A percentile compares a stretch with the other conserved stretches of the same genome.
Evolutionary conservation across 352 stramenopile genomes (phyloP).

Genomic region (Discostella stelligera): DNA sequence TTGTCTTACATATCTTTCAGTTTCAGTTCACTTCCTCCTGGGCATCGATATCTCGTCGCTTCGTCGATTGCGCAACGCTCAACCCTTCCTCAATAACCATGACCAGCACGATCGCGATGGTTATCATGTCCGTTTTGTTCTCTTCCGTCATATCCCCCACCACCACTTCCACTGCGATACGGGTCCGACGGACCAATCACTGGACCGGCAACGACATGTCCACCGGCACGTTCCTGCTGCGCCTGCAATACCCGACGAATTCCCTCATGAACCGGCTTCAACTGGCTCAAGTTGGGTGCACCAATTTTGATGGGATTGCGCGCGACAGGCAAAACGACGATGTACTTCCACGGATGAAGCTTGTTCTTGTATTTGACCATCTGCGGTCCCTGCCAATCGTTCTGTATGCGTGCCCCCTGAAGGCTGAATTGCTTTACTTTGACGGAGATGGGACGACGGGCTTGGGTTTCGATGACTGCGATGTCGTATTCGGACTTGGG

Average conservation of each 20-base stretch:
- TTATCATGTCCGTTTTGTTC: background rate
- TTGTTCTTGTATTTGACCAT: constrained; percentile 85
- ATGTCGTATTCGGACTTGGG: constrained; percentile 80
- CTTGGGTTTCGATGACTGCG: constrained; percentile 83
- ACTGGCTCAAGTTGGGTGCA: constrained; percentile 69
- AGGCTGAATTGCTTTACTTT: constrained; percentile 84
- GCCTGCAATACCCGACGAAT: constrained; percentile 72
- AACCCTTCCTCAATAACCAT: background rate
- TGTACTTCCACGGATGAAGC: constrained; percentile 81
- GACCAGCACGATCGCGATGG: background rate
- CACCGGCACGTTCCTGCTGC: constrained; percentile 59
- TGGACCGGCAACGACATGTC: background rate
- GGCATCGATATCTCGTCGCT: background rate
- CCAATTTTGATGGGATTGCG: constrained; percentile 84
- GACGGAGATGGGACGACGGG: constrained; percentile 74
- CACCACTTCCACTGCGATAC: constrained; percentile 10
- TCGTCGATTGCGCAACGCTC: background rate
- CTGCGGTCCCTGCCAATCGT: constrained; percentile 82
- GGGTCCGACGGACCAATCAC: background rate
- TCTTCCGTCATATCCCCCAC: constrained; percentile 19
- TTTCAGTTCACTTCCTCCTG: too few relatives aligned
- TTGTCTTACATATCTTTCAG: too few relatives aligned
- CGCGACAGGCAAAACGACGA: constrained; percentile 74
- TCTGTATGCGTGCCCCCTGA: constrained; percentile 80
- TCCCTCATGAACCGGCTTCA: constrained; percentile 79